Conservation (phyloP, 2,329 filamentous ascomycete genomes). For the Talaromyces islandicus region DNA sequence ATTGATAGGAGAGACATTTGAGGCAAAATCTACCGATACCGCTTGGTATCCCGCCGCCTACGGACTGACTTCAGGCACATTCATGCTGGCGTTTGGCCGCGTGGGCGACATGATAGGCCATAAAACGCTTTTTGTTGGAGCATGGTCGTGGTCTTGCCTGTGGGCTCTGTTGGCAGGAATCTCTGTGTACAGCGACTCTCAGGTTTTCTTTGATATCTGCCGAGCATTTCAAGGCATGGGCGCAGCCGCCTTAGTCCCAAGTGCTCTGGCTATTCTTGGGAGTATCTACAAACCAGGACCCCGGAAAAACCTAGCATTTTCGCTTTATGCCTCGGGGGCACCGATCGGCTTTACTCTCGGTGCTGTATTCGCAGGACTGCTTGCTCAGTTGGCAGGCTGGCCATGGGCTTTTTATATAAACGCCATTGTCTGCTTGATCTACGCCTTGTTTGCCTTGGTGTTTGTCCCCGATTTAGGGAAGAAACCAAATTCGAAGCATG, state of each 20-base stretch:
- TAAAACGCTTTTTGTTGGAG: constrained; percentile 11
- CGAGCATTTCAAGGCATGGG: constrained; percentile 70
- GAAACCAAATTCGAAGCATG: background rate
- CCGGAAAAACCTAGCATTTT: constrained; percentile 57
- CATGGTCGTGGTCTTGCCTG: constrained; percentile 51
- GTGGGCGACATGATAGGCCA: background rate
- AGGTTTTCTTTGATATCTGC: constrained; percentile 53
- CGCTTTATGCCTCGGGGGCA: background rate
- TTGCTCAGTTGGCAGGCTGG: background rate
- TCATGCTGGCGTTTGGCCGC: background rate
- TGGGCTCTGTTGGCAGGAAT: constrained; percentile 69
- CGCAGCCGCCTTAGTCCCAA: constrained; percentile 64
- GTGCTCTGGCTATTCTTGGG: constrained; percentile 61
- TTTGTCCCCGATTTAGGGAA: background rate
- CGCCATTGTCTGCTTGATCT: background rate
- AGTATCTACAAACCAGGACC: constrained; percentile 61
- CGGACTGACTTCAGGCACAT: background rate
- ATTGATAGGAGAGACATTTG: background rate
- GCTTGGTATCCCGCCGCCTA: background rate
- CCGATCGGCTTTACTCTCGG: background rate
- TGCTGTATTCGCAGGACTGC: background rate
- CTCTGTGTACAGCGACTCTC: constrained; percentile 60
- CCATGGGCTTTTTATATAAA: background rate
- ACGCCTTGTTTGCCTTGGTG: background rate
- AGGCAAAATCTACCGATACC: background rate